phyloP scores from a whole-genome alignment of 495 filamentous ascomycete genomes.

The Acidiella bohemica region DNA sequence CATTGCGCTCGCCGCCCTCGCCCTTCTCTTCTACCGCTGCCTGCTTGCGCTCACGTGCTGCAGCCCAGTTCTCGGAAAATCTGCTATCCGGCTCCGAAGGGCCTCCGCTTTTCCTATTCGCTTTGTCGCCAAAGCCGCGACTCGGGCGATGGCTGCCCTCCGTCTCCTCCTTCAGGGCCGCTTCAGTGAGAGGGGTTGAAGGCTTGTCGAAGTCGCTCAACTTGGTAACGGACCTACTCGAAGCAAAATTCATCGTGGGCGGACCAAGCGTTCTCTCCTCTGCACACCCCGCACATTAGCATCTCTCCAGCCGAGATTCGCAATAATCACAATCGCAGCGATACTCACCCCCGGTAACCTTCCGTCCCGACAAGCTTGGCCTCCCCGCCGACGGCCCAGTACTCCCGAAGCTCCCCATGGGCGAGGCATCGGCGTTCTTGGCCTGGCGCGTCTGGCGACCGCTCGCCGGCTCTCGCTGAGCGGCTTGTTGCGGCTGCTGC shows the following conservation, averaged over 20 bases:
- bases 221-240: constrained; percentile 11
- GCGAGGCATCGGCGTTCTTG: constrained; percentile 9
- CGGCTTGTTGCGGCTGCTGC: constrained; percentile 6
- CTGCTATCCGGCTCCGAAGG: constrained; percentile 35
- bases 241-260: constrained; percentile 12
- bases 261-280: constrained; percentile 18
- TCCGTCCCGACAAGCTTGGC: constrained; percentile 8
- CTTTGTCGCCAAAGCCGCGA: constrained; percentile 15
- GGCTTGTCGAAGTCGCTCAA: constrained; percentile 11
- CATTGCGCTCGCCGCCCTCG: constrained; percentile 33
- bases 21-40: constrained; percentile 45
- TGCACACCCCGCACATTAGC: background rate
- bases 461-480: constrained; percentile 3
- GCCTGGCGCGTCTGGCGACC: background rate
- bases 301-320: background rate
- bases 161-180: constrained; percentile 14
- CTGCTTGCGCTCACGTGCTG: constrained; percentile 38
- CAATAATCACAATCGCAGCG: no score
- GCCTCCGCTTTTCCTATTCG: constrained; percentile 30
- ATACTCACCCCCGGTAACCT: constrained; percentile 10
- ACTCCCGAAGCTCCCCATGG: constrained; percentile 19
- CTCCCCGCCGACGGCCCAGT: constrained; percentile 6
- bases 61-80: constrained; percentile 48
- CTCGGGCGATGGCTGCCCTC: constrained; percentile 19
- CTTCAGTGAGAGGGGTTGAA: constrained; percentile 16